Percentiles rank a stretch among this genome's conserved stretches.
These are phyloP conservation scores for Fusarium sp. DNA, from an alignment of 2,329 filamentous ascomycete genomes.

Conservation along the genomic window DNA sequence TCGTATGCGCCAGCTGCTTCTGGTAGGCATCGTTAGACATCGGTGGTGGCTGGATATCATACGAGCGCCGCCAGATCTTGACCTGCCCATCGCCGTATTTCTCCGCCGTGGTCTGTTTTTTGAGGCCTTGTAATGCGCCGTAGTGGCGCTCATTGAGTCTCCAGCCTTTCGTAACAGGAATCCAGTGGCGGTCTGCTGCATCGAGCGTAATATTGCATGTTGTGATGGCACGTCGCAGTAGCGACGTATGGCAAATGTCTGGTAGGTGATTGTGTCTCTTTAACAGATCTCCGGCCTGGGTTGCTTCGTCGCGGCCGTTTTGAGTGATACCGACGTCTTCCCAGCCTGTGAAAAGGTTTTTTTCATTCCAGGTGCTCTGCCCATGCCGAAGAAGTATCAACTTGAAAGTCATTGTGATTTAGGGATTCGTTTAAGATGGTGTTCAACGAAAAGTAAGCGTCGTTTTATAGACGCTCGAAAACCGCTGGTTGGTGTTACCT, in stretches of 20 bases:
- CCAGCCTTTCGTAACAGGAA: neutral
- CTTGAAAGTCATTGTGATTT: neutral
- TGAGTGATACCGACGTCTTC: neutral
- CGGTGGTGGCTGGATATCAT: neutral
- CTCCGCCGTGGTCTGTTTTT: neutral
- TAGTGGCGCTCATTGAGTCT: neutral
- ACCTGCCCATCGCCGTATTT: neutral
- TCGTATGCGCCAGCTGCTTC: neutral
- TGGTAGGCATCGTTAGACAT: neutral
- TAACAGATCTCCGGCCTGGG: neutral
- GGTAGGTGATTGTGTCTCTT: neutral
- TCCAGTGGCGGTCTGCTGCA: neutral
- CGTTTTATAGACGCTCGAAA: neutral
- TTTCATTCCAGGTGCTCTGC: neutral
- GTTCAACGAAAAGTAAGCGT: fast-evolving
- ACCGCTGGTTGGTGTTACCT: neutral
- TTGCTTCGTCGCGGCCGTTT: neutral
- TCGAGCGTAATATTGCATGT: neutral
- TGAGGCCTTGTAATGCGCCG: neutral
- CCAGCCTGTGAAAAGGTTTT: neutral
- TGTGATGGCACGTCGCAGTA: neutral
- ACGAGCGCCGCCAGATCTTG: neutral
- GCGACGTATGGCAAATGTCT: neutral
- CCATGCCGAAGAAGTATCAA: neutral
- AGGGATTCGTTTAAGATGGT: fast-evolving